Percentiles rank a stretch among this genome's conserved stretches.
Evolutionary conservation across 2,329 filamentous ascomycete genomes (phyloP).

Genomic region (Botryotinia narcissicola): DNA sequence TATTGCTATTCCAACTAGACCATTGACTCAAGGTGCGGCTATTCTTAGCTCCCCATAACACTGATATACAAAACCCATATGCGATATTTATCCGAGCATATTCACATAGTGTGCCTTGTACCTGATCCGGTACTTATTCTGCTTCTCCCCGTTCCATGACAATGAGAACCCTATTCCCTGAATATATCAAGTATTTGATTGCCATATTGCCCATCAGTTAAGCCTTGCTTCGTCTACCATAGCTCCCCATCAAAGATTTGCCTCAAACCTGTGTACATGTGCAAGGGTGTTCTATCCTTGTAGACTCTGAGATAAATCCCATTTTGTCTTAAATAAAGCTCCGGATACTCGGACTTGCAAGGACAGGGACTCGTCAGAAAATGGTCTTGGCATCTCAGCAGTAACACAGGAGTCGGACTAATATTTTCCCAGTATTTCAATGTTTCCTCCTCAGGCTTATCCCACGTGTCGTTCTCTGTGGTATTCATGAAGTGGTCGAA

Average conservation of each 20-base stretch:
- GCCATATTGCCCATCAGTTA: not conserved
- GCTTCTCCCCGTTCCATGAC: not conserved
- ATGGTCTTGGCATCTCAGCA: rapidly evolving
- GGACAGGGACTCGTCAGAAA: rapidly evolving
- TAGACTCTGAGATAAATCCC: rapidly evolving
- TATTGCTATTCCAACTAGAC: not conserved
- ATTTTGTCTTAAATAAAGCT: rapidly evolving
- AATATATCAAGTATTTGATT: not conserved
- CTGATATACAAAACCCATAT: not conserved
- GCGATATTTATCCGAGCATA: rapidly evolving
- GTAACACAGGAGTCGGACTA: not conserved
- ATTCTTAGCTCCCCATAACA: not conserved
- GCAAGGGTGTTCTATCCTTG: not conserved
- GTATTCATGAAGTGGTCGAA: not conserved
- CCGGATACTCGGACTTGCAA: not conserved
- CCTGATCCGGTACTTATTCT: rapidly evolving
- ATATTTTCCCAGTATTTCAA: not conserved
- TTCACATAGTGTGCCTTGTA: not conserved
- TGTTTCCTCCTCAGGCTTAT: not conserved
- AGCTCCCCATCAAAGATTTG: not conserved
- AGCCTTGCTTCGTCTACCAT: not conserved
- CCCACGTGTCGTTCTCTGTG: not conserved
- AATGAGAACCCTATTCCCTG: rapidly evolving
- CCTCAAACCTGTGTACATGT: not conserved
- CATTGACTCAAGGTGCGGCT: not conserved